Evolutionary conservation across 2,329 filamentous ascomycete genomes (phyloP), one percentile per base, ranked within the genome.

Genomic region (Fusarium dimerum): DNA sequence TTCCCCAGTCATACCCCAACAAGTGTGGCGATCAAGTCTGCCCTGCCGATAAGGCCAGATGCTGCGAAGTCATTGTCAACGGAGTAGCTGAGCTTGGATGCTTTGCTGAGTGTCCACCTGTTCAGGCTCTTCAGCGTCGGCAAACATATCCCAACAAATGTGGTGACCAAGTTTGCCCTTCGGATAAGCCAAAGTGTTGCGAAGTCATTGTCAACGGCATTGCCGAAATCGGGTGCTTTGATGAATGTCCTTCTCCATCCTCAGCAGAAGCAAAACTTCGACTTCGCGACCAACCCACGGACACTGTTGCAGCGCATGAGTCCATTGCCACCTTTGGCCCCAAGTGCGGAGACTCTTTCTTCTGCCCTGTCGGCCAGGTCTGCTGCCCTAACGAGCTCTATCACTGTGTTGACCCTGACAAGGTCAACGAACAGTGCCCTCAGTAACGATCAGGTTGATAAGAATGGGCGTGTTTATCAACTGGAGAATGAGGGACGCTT

Each of bases 281-380:
- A n/a, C n/a, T n/a, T n/a, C 17, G 45, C 50, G 45, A 42, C 32
- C 18, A 52, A 39, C 40, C 40, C 20, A 26, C 40, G 16, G 41
- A n/a, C 45, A 16, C 45, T 13, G 41, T 34, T 34, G 34, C 34
- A n/a, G 7, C 50, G 11, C 20, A 40, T 8, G 17, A 18, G 17
- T 30, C 45, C 5, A 43, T 38, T 17, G 32, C 50, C 29, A 42
- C 41, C 38, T 48, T 52, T 48, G 46, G 50, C 18, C 50, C 50
- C 46, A 52, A 52, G 45, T 52, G 50, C 42, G 46, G 50, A 29
- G 50, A 52, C 30, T 52, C 50, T 32, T 52, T 52, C 50, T 52
- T 52, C 50, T 52, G 50, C 34, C 40, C 40, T 32, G n/a, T 36
- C 17, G 50, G 50, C 32, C 40, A 52, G 40, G 50, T 52, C 41